Conservation (phyloP, 768 basidiomycete species). For the Ramaria sp. region DNA sequence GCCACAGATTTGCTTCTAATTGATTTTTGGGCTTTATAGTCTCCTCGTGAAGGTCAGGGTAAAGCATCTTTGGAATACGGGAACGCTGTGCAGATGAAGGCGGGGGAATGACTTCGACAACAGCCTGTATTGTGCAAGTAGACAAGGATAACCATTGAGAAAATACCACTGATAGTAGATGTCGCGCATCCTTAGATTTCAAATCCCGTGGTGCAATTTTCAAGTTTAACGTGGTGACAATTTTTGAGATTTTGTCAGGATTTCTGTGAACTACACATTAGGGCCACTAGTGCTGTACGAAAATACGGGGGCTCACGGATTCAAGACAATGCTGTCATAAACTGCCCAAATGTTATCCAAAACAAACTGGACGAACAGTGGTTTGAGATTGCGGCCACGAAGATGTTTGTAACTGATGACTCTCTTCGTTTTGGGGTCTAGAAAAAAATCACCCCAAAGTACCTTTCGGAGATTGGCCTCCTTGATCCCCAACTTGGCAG, state of each 20-base stretch:
- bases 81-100: conserved; percentile 71
- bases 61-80: conserved; percentile 85
- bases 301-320: conserved; percentile 57
- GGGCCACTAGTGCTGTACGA: conserved; percentile 7
- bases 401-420: conserved; percentile 89
- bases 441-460: conserved; percentile 95
- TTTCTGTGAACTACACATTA: conserved; percentile 41
- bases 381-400: conserved; percentile 77
- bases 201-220: conserved; percentile 84
- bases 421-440: conserved; percentile 91
- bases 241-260: conserved; percentile 80
- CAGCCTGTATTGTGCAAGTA: conserved; percentile 81
- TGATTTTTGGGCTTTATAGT: conserved; percentile 57
- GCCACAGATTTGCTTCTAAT: conserved; percentile 75
- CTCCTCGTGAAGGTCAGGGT: conserved; percentile 61
- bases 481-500: conserved; percentile 80
- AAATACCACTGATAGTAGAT: conserved; percentile 77
- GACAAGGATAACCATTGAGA: conserved; percentile 95
- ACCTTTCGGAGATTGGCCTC: conserved; percentile 77
- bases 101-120: conserved; percentile 89
- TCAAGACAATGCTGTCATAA: conserved; percentile 80
- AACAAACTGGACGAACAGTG: conserved; percentile 94
- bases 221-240: conserved; percentile 69
- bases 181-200: conserved; percentile 80
- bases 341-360: conserved; percentile 96